These are phyloP conservation scores for Capronia americana DNA, from an alignment of 2,329 filamentous ascomycete species.

Conservation along the genomic window DNA sequence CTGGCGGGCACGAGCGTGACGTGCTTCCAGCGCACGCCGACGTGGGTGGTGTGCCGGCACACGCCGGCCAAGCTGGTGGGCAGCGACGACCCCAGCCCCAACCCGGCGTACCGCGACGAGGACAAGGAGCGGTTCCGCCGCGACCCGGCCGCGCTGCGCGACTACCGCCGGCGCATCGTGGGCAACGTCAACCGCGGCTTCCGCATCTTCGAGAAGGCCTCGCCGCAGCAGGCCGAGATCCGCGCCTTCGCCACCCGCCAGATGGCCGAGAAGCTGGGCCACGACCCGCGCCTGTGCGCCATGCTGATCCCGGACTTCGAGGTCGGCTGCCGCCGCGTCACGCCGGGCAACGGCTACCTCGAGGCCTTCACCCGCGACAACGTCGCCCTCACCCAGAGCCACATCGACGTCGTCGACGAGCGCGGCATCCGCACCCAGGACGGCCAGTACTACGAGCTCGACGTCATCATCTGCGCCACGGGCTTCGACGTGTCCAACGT, in stretches of 20 bases:
- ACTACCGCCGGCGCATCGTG: slow-evolving; percentile 46
- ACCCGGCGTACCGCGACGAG: slow-evolving; percentile 40
- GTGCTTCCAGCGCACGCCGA: slow-evolving; percentile 45
- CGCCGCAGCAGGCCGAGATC: slow-evolving; percentile 23
- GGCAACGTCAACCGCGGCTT: slow-evolving; percentile 35
- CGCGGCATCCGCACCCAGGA: slow-evolving; percentile 39
- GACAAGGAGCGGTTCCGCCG: slow-evolving; percentile 42
- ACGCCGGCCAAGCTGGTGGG: slow-evolving; percentile 35
- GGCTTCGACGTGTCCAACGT: slow-evolving; percentile 26
- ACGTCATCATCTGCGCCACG: slow-evolving; percentile 24
- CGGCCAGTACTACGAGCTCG: slow-evolving; percentile 17
- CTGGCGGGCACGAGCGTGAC: slow-evolving; percentile 40
- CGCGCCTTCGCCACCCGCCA: slow-evolving; percentile 27
- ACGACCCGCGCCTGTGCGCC: slow-evolving; percentile 38
- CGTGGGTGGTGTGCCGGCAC: slow-evolving; percentile 44
- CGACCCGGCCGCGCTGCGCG: slow-evolving; percentile 43
- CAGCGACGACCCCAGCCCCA: slow-evolving; percentile 40
- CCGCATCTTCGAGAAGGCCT: slow-evolving; percentile 23
- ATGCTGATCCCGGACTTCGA: slow-evolving; percentile 40
- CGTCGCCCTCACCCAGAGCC: slow-evolving; percentile 42
- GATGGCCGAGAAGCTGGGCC: slow-evolving; percentile 31
- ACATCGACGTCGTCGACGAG: slow-evolving; percentile 46
- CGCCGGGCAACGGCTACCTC: slow-evolving; percentile 60
- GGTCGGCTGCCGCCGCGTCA: slow-evolving; percentile 56
- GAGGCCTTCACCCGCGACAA: slow-evolving; percentile 55